Base-by-base conservation (phyloP, 2,329 filamentous ascomycete genomes). In the Fusarium guadeloupense region DNA sequence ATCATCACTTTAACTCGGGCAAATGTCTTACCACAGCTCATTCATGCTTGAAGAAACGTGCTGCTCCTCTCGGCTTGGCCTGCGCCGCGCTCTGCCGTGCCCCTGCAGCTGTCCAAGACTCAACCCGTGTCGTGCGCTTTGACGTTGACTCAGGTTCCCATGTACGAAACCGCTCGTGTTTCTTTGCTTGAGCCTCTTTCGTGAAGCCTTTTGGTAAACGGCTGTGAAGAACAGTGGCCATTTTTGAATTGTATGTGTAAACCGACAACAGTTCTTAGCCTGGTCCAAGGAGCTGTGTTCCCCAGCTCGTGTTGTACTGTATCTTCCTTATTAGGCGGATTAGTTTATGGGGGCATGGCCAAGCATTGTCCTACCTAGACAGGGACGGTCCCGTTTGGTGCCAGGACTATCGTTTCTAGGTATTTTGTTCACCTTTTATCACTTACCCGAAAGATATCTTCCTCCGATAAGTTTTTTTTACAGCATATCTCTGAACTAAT, bases 121-220 rank as follows among this genome's bases (percentile, higher is more conserved):
- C 59, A 64, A 41, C 37, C 54, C 53, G 54, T 64, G 40, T 54
- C 59, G 59, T 63, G 44, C 44, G 59, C 59, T 63, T 60, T 64
- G 59, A 58, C 54, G 34, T 51, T 44, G 44, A 45, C 17, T 39
- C 43, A 44, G 10, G n/a, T 16, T 41, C 10, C 12, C 34, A 31
- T 46, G 25, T 25, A 26, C 26, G 37, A 43, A 20, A 28, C 37
- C n/a, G n/a, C 14, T 21, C 26, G 7, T 47, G 52, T 62, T 41
- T 42, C 41, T 43, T 39, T n/a, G 49, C 9, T 28, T 40, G 21
- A 13, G 25, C 14, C 21, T 46, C 12, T 4, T 28, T 28, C n/a
- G 17, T 20, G 23, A 25, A 25, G 10, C 4, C 23, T 28, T 33
- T n/a, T 17, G 10, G 13, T 21, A 37, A 37, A 13, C 12, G 19